phyloP scores from a whole-genome alignment of 164 flowering plant genomes.

The Tetracentron sinense region DNA sequence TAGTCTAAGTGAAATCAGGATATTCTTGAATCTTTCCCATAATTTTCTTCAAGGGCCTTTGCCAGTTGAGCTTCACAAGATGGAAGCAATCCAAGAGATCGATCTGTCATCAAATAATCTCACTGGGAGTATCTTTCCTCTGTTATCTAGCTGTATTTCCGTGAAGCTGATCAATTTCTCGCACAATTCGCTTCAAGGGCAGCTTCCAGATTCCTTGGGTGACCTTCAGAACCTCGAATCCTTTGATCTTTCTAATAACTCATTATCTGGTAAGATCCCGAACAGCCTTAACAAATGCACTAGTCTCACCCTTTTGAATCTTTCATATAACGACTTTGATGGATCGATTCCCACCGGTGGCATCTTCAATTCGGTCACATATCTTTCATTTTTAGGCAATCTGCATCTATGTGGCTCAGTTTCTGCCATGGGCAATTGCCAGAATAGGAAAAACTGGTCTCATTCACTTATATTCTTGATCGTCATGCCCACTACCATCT shows the following conservation, averaged over 20 bases:
- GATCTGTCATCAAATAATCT: conserved; percentile 53
- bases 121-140: conserved; percentile 36
- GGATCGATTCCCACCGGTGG: conserved; percentile 49
- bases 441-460: conserved; percentile 10
- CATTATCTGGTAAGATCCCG: conserved; percentile 43
- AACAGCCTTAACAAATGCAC: conserved; percentile 25
- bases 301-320: conserved; percentile 39
- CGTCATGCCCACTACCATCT: conserved; percentile 18
- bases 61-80: conserved; percentile 49
- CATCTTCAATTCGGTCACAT: conserved; percentile 22
- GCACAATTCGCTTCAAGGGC: conserved; percentile 40
- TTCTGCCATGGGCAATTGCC: conserved; percentile 26
- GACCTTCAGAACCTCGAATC: conserved; percentile 35
- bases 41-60: conserved; percentile 46
- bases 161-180: conserved; percentile 37
- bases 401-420: conserved; percentile 30
- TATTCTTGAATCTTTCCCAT: conserved; percentile 52
- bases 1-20: conserved; percentile 29
- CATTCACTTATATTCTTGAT: conserved; percentile 21
- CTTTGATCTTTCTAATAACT: conserved; percentile 46
- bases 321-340: conserved; percentile 45
- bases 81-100: conserved; percentile 39
- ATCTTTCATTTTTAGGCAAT: conserved; percentile 32
- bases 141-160: conserved; percentile 43
- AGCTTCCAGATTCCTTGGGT: conserved; percentile 45